Base-by-base conservation (phyloP, 108 stramenopile genomes). In the Pseudonitzschia multiseries region DNA sequence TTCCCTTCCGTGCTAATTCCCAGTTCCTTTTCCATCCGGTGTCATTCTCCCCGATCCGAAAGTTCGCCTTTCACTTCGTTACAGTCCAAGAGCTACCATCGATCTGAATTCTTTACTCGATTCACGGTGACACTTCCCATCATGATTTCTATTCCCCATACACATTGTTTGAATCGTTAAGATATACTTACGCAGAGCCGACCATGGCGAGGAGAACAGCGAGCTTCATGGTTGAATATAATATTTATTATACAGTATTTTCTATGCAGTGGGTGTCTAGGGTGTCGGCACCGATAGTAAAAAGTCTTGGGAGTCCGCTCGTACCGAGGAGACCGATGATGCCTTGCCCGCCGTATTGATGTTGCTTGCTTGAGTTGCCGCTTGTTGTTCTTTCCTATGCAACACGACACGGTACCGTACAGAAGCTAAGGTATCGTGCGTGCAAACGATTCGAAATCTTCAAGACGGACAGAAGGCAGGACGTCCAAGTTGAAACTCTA, bases 101-200 rank as follows among this genome's bases (percentile, higher is more conserved):
- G 2, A 5, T 36, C 36, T 36, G 4, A 36, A 6, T 36, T 6
- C 36, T 36, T 5, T 6, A 2, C 36, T 36, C 4, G 36, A 36
- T 36, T 2, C 36, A 36, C 36, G 36, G 4, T 36, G 6, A 5
- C 36, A 36, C 4, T 18, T 48, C 46, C 18, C 1, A 10, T 18
- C 46, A n/a, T 48, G 46, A 8, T 48, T 48, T 48, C 46, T 48
- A 18, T 14, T 48, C 13, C 18, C 14, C 17, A 14, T 5, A 48
- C 46, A 10, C 17, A 48, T 2, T 48, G 13, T 10, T 18, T 48
- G 9, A 18, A 2, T 48, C 8, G 1, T 48, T 2, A 2, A 5
- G 17, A 48, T 28, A 14, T 51, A 81, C 81, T 82, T 82, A 82
- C 81, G 81, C 85, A 69, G 85, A 80, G 76, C 78, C 81, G 70